Percentiles rank a stretch among this genome's conserved stretches.
Evolutionary conservation across 306 rosid genomes (phyloP).

Genomic region (Carpinus fangiana): DNA sequence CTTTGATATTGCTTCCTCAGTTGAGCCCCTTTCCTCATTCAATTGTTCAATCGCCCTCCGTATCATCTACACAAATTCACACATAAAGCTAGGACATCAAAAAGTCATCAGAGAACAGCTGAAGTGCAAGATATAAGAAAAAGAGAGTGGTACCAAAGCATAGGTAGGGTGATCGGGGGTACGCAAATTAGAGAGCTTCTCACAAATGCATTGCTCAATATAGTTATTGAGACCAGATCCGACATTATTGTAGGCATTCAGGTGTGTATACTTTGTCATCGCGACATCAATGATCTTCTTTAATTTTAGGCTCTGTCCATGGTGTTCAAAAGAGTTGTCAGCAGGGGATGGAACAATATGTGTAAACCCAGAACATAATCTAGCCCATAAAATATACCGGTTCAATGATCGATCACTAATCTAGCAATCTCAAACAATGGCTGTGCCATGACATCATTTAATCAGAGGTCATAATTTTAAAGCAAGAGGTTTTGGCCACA

Average conservation of each 20-base stretch:
- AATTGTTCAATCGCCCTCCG: constrained; percentile 29
- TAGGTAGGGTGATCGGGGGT: constrained; percentile 28
- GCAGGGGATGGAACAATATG: background rate
- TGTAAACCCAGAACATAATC: background rate
- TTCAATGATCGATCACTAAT: background rate
- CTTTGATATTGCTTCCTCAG: constrained; percentile 34
- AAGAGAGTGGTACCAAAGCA: constrained; percentile 21
- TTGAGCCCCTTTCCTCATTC: constrained; percentile 26
- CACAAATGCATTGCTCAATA: background rate
- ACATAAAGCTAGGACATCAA: background rate
- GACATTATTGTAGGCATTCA: background rate
- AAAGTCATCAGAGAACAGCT: background rate
- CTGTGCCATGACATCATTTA: background rate
- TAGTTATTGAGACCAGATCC: background rate
- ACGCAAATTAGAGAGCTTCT: constrained; percentile 5
- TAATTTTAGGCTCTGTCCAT: constrained; percentile 12
- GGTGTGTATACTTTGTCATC: constrained; percentile 1
- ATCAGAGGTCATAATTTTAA: background rate
- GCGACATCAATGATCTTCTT: constrained; percentile 15
- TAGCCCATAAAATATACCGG: background rate
- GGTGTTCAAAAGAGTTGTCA: background rate
- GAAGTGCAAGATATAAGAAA: background rate
- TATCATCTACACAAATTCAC: constrained; percentile 41
- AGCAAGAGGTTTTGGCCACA: background rate
- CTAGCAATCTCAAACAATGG: background rate